Conservation (phyloP, 306 rosid genomes). For the Prunus salicina region DNA sequence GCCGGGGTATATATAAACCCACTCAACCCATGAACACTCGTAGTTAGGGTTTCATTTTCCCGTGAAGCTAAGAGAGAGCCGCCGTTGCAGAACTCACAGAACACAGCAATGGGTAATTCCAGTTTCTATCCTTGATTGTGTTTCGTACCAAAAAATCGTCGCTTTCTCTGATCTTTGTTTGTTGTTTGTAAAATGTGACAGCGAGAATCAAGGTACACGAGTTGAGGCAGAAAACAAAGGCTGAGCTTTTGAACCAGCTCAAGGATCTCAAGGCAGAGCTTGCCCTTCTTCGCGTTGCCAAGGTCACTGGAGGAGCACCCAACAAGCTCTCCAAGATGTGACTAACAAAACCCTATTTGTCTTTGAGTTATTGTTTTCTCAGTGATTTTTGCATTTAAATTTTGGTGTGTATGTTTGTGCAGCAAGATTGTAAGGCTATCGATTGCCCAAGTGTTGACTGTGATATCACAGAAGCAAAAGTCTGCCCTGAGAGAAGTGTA, state of each 20-base stretch:
- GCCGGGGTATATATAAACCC: background rate
- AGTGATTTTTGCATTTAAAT: background rate
- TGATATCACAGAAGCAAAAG: constrained; percentile 94
- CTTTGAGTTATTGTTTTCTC: background rate
- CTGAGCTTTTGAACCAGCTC: constrained; percentile 68
- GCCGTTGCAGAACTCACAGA: constrained; percentile 28
- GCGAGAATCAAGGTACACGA: constrained; percentile 98
- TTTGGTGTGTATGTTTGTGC: constrained; percentile 19
- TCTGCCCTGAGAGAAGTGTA: constrained; percentile 84
- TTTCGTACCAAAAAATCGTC: background rate
- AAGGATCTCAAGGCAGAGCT: constrained; percentile 98
- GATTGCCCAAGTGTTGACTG: constrained; percentile 95
- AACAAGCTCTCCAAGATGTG: constrained; percentile 99
- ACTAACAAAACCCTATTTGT: background rate
- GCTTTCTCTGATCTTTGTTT: background rate
- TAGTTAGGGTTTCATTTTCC: constrained; percentile 41
- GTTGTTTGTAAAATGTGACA: constrained; percentile 19
- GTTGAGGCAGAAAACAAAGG: constrained; percentile 78
- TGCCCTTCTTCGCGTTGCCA: constrained; percentile 89
- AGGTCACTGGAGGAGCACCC: constrained; percentile 98
- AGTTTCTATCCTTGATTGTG: background rate
- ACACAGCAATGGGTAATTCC: constrained; percentile 51
- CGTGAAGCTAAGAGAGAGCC: constrained; percentile 11
- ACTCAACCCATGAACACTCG: background rate
- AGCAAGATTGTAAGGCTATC: constrained; percentile 92